Percentiles rank a stretch among this genome's conserved stretches.
These are phyloP conservation scores for Metschnikowia lachancei DNA, from an alignment of 805 yeast species.

Conservation along the genomic window DNA sequence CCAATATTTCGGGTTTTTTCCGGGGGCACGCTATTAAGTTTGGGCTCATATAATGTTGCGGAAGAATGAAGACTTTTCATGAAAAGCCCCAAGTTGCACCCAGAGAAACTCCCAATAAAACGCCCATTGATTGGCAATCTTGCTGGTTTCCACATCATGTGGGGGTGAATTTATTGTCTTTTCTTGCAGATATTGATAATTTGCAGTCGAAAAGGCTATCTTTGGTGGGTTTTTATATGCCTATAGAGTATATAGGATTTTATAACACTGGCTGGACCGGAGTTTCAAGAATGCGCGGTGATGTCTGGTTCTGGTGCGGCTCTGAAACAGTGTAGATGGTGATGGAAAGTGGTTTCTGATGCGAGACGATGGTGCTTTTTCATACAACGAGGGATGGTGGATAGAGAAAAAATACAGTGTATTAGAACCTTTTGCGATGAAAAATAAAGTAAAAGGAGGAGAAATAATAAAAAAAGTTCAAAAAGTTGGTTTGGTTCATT, in stretches of 20 bases:
- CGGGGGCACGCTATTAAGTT: constrained; percentile 29
- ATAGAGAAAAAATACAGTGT: no score
- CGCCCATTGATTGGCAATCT: neutral
- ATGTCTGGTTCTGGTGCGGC: neutral
- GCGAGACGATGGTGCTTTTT: no score
- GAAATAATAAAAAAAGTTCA: no score
- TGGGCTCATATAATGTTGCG: constrained; percentile 9
- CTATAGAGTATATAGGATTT: no score
- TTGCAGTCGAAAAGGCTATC: neutral
- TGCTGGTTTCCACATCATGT: neutral
- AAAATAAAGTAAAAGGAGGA: no score
- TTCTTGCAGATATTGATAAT: neutral
- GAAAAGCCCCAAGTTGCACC: neutral
- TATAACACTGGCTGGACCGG: no score
- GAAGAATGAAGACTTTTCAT: constrained; percentile 4
- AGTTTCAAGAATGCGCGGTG: neutral
- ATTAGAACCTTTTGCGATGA: no score
- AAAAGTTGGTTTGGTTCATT: no score
- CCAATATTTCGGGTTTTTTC: constrained; percentile 77
- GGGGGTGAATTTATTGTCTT: neutral
- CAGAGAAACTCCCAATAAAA: neutral
- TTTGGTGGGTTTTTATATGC: neutral
- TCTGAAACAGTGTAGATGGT: neutral
- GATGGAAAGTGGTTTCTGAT: no score
- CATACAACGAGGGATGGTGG: no score